A percentile compares a stretch with the other conserved stretches of the same genome.
Evolutionary conservation across 805 yeast genomes (phyloP).

Genomic region (Pichia sporocuriosa): DNA sequence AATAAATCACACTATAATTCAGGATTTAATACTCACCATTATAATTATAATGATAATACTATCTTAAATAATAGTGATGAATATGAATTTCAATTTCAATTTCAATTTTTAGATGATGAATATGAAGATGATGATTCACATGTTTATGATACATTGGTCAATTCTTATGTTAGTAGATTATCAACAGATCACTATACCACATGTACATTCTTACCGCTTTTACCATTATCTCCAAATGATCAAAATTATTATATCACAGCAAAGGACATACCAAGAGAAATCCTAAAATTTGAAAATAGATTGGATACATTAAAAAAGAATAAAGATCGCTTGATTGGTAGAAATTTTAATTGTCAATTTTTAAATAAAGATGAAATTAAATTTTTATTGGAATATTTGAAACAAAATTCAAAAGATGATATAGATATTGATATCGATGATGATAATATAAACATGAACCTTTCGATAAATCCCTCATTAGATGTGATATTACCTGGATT

Average conservation of each 20-base stretch:
- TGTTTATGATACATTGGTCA: constrained; percentile 20
- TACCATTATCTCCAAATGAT: constrained; percentile 15
- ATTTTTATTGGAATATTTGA: constrained; percentile 7
- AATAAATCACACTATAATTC: not conserved
- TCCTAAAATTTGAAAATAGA: constrained; percentile 15
- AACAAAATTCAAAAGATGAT: constrained; percentile 12
- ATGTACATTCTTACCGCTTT: constrained; percentile 18
- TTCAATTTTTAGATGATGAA: constrained; percentile 10
- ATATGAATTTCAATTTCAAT: constrained; percentile 8
- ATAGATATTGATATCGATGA: constrained; percentile 8
- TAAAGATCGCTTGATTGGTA: constrained; percentile 12
- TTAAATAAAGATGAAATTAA: constrained; percentile 1
- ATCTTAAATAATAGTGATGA: constrained; percentile 17
- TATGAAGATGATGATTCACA: constrained; percentile 20
- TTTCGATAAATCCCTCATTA: not conserved
- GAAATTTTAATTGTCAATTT: constrained; percentile 7
- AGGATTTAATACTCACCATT: constrained; percentile 6
- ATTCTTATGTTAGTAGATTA: constrained; percentile 22
- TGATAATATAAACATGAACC: not conserved
- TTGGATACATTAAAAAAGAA: constrained; percentile 14
- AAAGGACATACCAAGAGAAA: constrained; percentile 23
- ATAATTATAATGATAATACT: constrained; percentile 4
- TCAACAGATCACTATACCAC: constrained; percentile 25
- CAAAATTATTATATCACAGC: constrained; percentile 22
- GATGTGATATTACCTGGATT: constrained; percentile 17